These are phyloP conservation scores for Blastomyces gilchristii DNA, from an alignment of 2,329 filamentous ascomycete species.

Conservation along the genomic window DNA sequence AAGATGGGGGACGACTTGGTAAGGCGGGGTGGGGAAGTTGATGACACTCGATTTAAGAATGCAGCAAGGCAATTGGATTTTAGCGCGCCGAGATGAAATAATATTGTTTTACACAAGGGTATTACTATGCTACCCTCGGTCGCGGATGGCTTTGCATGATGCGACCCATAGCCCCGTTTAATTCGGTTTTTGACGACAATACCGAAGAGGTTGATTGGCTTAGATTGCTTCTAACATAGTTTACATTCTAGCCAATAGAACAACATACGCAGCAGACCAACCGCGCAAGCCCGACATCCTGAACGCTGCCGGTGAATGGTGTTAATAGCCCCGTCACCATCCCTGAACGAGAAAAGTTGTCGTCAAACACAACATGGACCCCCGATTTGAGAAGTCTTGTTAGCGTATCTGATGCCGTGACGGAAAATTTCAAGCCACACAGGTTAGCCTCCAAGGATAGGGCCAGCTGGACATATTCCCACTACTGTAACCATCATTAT, in stretches of 20 bases:
- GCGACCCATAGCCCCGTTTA: not conserved
- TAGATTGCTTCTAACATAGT: not conserved
- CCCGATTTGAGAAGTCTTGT: not conserved
- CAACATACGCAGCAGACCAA: not conserved
- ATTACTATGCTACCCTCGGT: not conserved
- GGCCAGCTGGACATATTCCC: not conserved
- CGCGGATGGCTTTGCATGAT: not conserved
- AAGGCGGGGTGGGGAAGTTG: constrained; percentile 60
- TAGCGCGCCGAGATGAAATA: constrained; percentile 32
- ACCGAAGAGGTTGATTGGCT: not conserved
- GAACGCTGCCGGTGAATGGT: too few relatives aligned
- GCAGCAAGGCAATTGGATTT: constrained; percentile 79
- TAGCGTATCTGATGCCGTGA: not conserved
- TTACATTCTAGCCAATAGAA: not conserved
- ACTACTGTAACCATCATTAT: not conserved
- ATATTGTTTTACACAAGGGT: not conserved
- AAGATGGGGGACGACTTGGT: constrained; percentile 76
- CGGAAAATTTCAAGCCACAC: not conserved
- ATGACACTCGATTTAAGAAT: constrained; percentile 55
- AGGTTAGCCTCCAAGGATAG: not conserved
- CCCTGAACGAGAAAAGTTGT: not conserved
- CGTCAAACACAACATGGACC: not conserved
- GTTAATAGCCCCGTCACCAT: not conserved
- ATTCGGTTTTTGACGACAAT: not conserved
- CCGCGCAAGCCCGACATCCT: not conserved